Percentiles rank a stretch among this genome's conserved stretches.
phyloP scores from a whole-genome alignment of 108 stramenopile genomes.

The Seminavis robusta region DNA sequence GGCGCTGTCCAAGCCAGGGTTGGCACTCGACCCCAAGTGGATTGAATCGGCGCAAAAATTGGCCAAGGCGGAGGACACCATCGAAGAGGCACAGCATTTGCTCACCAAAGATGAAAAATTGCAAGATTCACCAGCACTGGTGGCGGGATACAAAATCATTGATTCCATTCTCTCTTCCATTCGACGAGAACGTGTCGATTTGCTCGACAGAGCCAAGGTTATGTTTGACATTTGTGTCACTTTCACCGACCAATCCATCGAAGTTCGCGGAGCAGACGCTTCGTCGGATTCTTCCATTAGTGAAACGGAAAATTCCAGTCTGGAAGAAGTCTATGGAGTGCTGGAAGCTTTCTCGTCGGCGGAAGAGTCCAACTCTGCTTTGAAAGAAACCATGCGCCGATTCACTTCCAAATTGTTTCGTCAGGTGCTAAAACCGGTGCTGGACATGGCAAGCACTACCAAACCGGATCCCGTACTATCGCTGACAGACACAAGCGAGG shows the following conservation, averaged over 20 bases:
- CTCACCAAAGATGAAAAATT: neutral
- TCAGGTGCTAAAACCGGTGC: slow-evolving; percentile 16
- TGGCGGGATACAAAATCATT: slow-evolving; percentile 22
- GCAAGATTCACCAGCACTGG: neutral
- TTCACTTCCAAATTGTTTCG: slow-evolving; percentile 18
- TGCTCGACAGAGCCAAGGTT: slow-evolving; percentile 23
- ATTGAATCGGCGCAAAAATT: slow-evolving; percentile 19
- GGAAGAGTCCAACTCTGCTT: neutral
- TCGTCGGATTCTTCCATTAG: too few species aligned
- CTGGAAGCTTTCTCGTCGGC: slow-evolving; percentile 27
- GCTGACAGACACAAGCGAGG: too few species aligned
- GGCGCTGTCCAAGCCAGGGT: slow-evolving; percentile 11
- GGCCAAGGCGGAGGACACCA: slow-evolving; percentile 18
- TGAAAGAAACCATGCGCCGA: slow-evolving; percentile 23
- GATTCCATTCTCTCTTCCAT: slow-evolving; percentile 16
- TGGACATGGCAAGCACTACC: slow-evolving; percentile 14
- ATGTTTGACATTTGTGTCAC: slow-evolving; percentile 28
- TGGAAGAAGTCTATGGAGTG: slow-evolving; percentile 30
- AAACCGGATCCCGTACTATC: too few species aligned
- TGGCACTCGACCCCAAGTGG: slow-evolving; percentile 13
- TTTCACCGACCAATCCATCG: slow-evolving; percentile 15
- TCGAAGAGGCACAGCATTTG: slow-evolving; percentile 16
- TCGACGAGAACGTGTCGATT: slow-evolving; percentile 38
- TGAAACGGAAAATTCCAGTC: too few species aligned
- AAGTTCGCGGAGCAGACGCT: slow-evolving; percentile 20